A percentile compares a stretch with the other conserved stretches of the same genome.
These are phyloP conservation scores for Effrenium voratum DNA, from an alignment of 73 alveolate genomes.

Conservation along the genomic window DNA sequence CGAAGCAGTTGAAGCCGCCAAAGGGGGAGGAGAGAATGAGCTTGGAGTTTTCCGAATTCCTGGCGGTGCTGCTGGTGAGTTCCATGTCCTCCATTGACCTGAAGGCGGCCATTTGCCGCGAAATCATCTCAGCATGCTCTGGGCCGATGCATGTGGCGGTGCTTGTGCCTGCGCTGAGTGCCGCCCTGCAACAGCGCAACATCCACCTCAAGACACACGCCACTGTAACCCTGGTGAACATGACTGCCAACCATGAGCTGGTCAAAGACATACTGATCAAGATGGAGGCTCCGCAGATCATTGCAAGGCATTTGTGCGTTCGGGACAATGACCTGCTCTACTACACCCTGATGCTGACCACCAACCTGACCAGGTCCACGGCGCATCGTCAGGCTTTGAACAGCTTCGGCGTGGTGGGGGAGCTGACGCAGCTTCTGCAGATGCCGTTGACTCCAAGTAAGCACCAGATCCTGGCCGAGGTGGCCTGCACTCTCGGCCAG, in stretches of 20 bases:
- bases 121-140: conserved; percentile 23
- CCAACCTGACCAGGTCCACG: conserved; percentile 76
- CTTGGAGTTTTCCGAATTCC: conserved; percentile 52
- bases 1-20: conserved; percentile 78
- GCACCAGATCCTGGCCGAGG: too few species aligned
- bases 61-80: conserved; percentile 31
- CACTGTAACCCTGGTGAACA: conserved; percentile 65
- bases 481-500: too few species aligned
- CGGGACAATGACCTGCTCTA: conserved; percentile 55
- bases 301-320: conserved; percentile 42
- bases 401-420: conserved; percentile 49
- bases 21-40: conserved; percentile 37
- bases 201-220: conserved; percentile 62
- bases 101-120: conserved; percentile 78
- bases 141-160: not conserved
- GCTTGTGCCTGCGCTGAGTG: conserved; percentile 1
- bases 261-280: too few species aligned
- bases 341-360: conserved; percentile 85
- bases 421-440: conserved; percentile 41
- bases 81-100: conserved; percentile 18
- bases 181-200: conserved; percentile 28
- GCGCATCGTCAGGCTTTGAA: conserved; percentile 67
- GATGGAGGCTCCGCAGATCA: conserved; percentile 7
- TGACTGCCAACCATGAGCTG: conserved; percentile 41
- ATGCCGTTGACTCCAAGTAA: too few species aligned